These are phyloP conservation scores for Alternaria infectoria DNA, from an alignment of 2,329 filamentous ascomycete genomes.

Conservation along the genomic window DNA sequence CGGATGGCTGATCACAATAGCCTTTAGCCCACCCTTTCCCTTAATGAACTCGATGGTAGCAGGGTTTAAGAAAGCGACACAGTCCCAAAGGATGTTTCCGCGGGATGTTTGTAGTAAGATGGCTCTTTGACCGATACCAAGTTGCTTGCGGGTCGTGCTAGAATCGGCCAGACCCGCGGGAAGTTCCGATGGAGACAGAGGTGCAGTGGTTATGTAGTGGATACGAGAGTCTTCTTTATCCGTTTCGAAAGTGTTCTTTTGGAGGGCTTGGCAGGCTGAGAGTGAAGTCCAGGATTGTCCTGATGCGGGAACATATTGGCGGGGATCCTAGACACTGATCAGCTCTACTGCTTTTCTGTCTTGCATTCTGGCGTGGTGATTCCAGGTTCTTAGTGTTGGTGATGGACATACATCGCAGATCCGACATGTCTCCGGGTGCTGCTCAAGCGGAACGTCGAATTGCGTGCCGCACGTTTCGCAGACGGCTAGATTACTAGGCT, in stretches of 20 bases:
- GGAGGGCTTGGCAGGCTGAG: conserved; percentile 48
- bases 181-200: conserved; percentile 24
- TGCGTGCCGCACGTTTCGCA: conserved; percentile 76
- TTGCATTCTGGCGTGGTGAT: background rate
- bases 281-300: conserved; percentile 73
- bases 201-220: conserved; percentile 54
- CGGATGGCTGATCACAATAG: conserved; percentile 78
- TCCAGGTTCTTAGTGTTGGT: background rate
- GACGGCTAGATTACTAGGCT: conserved; percentile 58
- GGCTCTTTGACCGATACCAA: conserved; percentile 78
- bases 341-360: background rate
- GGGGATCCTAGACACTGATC: conserved; percentile 56
- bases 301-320: conserved; percentile 70
- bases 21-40: conserved; percentile 68
- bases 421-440: conserved; percentile 62
- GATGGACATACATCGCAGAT: conserved; percentile 70
- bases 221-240: conserved; percentile 54
- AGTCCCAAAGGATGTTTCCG: conserved; percentile 83
- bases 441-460: conserved; percentile 61
- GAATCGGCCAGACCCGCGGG: conserved; percentile 47
- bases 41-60: conserved; percentile 66
- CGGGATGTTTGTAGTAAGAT: conserved; percentile 68
- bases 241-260: conserved; percentile 63
- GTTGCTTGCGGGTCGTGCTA: conserved; percentile 48
- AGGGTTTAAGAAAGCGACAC: conserved; percentile 71